Base-by-base conservation (phyloP, 140 eudicot species). In the Bidens hawaiensis region DNA sequence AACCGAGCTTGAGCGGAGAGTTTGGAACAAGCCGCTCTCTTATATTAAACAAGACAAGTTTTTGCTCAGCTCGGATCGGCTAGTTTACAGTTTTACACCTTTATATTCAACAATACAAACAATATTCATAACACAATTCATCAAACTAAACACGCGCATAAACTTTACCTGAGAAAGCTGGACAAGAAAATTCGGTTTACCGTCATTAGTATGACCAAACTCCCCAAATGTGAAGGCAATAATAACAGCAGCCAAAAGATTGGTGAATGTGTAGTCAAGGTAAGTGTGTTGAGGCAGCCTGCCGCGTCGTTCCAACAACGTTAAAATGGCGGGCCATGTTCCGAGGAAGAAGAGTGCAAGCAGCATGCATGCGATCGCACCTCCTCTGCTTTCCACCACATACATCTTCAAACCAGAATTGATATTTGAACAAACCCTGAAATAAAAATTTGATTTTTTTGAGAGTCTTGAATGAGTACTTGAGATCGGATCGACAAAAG, bases 201-300 rank as follows among this genome's bases (percentile, higher is more conserved):
- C 77, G 15, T 68, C 55, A 42, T 74, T 79, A 65, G 83, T 74
- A 31, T 75, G 61, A 7, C 98, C 98, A 22, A 91, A 68, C 58
- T 91, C 78, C 38, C 98, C 98, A 70, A 87, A 78, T 14, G 98
- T 91, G 18, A 91, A 79, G 8, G 96, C 98, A 60, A 91, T 82
- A 24, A 87, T 55, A 0, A 91, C 78, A 38, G 98, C 96, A 67
- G 96, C 95, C 58, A 91, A 38, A 27, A 85, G 81, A 67, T 91
- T 91, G 5, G 96, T 85, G 54, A 91, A 53, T 2, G 98, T 73
- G 74, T 87, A 87, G 73, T 91, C 98, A 52, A 91, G 96, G 54
- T 87, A 91, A 23, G 95, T 84, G 48, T 91, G 98, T 58, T 91
- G 98, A 74, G 98, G 98, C 68, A 91, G 88, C 13, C 96, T 86